Percentiles rank a stretch among this genome's conserved stretches.
Evolutionary conservation across 192 early-diverging fungal species (phyloP).

Genomic region (Umbelopsis ramanniana): DNA sequence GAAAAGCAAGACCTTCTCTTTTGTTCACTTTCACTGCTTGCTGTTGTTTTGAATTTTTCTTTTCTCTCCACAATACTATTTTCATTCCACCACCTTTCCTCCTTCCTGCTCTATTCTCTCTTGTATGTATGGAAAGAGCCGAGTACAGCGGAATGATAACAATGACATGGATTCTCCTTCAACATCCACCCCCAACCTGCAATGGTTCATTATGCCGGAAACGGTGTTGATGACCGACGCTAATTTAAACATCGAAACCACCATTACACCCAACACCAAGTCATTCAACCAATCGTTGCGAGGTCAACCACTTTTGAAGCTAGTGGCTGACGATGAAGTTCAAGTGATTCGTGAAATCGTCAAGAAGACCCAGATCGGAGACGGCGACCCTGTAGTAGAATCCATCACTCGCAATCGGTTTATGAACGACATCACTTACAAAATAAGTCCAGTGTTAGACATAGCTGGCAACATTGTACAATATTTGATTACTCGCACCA

Average conservation of each 20-base stretch:
- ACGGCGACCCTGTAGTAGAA: slow-evolving; percentile 1
- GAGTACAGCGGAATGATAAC: not conserved
- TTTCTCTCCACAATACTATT: not conserved
- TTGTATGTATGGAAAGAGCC: slow-evolving; percentile 1
- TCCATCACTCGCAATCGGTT: not conserved
- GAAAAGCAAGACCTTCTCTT: not conserved
- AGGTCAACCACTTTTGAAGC: not conserved
- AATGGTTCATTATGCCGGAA: slow-evolving; percentile 24
- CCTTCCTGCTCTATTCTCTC: not conserved
- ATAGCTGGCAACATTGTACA: slow-evolving; percentile 1
- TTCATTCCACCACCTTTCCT: not conserved
- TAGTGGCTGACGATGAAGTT: slow-evolving; percentile 18
- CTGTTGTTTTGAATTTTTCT: not conserved
- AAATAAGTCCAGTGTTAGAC: slow-evolving; percentile 15
- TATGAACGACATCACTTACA: not conserved
- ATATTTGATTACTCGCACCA: slow-evolving; percentile 5
- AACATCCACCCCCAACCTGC: slow-evolving; percentile 16
- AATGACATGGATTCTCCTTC: slow-evolving; percentile 2
- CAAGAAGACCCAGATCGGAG: slow-evolving; percentile 4
- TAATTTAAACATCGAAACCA: not conserved
- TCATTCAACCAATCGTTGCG: slow-evolving; percentile 18
- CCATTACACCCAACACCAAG: slow-evolving; percentile 23
- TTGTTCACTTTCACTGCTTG: not conserved
- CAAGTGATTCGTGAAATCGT: slow-evolving; percentile 6
- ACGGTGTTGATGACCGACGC: slow-evolving; percentile 14